These are phyloP conservation scores for Trypanosoma mega DNA, from an alignment of 208 protist genomes.

Conservation along the genomic window DNA sequence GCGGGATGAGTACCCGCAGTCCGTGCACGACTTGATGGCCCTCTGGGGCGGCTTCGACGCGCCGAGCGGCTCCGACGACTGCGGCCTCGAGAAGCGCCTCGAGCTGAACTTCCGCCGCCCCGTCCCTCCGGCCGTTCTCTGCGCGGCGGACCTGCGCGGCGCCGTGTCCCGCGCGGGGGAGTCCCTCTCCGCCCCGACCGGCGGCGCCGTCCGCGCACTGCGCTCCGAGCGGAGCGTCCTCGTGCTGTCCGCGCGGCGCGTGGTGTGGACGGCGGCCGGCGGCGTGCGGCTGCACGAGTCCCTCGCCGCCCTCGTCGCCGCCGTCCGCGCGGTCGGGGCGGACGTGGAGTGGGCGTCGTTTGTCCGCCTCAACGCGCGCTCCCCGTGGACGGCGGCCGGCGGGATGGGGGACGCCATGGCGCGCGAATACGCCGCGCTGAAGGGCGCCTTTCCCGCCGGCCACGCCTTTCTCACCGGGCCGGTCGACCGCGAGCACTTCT, in stretches of 20 bases:
- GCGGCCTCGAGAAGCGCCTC: slow-evolving; percentile 80
- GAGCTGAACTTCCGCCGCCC: slow-evolving; percentile 71
- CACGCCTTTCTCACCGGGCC: slow-evolving; percentile 78
- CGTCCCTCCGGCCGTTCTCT: slow-evolving; percentile 20
- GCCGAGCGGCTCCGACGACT: slow-evolving; percentile 43
- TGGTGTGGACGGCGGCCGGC: slow-evolving; percentile 51
- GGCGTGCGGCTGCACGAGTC: slow-evolving; percentile 70
- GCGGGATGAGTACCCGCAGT: slow-evolving; percentile 64
- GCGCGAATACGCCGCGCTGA: slow-evolving; percentile 84
- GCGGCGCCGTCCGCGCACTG: slow-evolving; percentile 37
- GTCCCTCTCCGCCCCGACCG: slow-evolving; percentile 28
- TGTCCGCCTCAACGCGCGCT: slow-evolving; percentile 76
- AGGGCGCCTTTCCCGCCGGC: slow-evolving; percentile 71
- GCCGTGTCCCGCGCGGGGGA: slow-evolving; percentile 44
- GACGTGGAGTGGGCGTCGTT: slow-evolving; percentile 82
- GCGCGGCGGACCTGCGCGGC: slow-evolving; percentile 36
- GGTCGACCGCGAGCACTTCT: slow-evolving; percentile 86
- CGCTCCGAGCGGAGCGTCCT: slow-evolving; percentile 49
- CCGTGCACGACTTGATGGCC: slow-evolving; percentile 82
- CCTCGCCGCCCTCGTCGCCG: slow-evolving; percentile 41
- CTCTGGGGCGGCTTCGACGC: slow-evolving; percentile 79
- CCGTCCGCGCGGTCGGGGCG: slow-evolving; percentile 30
- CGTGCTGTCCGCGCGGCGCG: slow-evolving; percentile 39
- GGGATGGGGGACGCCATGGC: slow-evolving; percentile 85
- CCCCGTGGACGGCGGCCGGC: slow-evolving; percentile 52